These are phyloP conservation scores for Pseudogymnoascus sp. DNA, from an alignment of 2,329 filamentous ascomycete genomes.

Conservation along the genomic window DNA sequence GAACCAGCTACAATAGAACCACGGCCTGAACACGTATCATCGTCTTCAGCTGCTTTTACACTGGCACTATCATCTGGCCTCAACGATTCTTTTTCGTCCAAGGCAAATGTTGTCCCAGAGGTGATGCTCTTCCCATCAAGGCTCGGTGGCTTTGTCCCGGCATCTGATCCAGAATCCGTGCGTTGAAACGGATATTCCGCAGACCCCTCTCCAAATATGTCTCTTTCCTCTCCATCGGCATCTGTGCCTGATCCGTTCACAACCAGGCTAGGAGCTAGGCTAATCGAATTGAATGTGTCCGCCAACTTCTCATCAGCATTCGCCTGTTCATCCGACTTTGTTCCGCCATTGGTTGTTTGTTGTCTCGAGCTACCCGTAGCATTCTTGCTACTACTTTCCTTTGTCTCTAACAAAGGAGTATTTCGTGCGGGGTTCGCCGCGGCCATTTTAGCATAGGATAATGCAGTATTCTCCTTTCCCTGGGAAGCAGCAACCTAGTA, in stretches of 20 bases:
- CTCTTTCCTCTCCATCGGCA: constrained; percentile 13
- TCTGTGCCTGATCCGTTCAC: constrained; percentile 26
- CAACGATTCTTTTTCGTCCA: constrained; percentile 93
- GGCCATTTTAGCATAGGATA: constrained; percentile 25
- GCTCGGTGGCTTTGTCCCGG: constrained; percentile 75
- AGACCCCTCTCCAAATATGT: constrained; percentile 22
- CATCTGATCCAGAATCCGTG: constrained; percentile 54
- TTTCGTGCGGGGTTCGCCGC: constrained; percentile 25
- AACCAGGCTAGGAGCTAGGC: constrained; percentile 26
- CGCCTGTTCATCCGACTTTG: neutral
- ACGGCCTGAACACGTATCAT: constrained; percentile 70
- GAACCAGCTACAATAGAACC: constrained; percentile 70
- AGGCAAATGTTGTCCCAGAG: constrained; percentile 87
- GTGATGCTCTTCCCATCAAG: constrained; percentile 91
- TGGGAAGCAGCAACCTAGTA: constrained; percentile 42
- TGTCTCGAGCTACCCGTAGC: neutral
- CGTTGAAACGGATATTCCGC: constrained; percentile 29
- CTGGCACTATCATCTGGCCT: constrained; percentile 93
- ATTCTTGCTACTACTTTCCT: neutral
- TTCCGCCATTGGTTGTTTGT: neutral
- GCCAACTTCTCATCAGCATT: constrained; percentile 15
- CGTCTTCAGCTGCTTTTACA: constrained; percentile 81
- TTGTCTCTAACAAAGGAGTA: constrained; percentile 9
- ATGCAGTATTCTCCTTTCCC: constrained; percentile 30
- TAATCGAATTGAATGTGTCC: constrained; percentile 24